Conservation (phyloP, 116 monocot species). For the Zostera marina region DNA sequence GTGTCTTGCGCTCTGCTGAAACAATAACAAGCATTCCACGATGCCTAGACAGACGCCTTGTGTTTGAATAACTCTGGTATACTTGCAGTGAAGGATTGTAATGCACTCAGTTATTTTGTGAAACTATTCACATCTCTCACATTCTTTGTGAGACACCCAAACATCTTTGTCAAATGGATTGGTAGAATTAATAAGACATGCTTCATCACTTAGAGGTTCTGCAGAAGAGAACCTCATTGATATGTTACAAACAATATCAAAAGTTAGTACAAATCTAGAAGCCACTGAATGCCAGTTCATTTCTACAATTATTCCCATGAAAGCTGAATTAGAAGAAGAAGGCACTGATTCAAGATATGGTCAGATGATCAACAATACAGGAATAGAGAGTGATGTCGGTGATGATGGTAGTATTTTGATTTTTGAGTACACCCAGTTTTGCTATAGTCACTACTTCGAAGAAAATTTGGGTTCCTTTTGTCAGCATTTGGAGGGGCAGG, state of each 20-base stretch:
- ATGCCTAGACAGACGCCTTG: conserved; percentile 64
- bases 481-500: too few species aligned
- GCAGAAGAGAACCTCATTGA: conserved; percentile 67
- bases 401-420: too few species aligned
- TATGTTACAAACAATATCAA: conserved; percentile 38
- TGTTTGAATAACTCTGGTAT: conserved; percentile 60
- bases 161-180: conserved; percentile 45
- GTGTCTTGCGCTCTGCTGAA: conserved; percentile 47
- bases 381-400: conserved; percentile 56
- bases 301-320: conserved; percentile 27
- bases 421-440: too few species aligned
- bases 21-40: conserved; percentile 57
- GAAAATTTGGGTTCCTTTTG: too few species aligned
- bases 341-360: conserved; percentile 22
- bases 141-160: conserved; percentile 42
- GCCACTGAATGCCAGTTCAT: conserved; percentile 10
- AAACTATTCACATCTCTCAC: conserved; percentile 58
- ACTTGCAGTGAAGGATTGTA: conserved; percentile 41
- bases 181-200: conserved; percentile 65
- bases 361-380: conserved; percentile 10
- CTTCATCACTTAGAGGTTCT: conserved; percentile 43
- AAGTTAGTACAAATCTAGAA: conserved; percentile 30
- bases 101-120: conserved; percentile 64
- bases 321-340: conserved; percentile 32
- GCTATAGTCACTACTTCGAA: too few species aligned